These are phyloP conservation scores for Sclerotinia minor DNA, from an alignment of 2,329 filamentous ascomycete species.

Conservation along the genomic window DNA sequence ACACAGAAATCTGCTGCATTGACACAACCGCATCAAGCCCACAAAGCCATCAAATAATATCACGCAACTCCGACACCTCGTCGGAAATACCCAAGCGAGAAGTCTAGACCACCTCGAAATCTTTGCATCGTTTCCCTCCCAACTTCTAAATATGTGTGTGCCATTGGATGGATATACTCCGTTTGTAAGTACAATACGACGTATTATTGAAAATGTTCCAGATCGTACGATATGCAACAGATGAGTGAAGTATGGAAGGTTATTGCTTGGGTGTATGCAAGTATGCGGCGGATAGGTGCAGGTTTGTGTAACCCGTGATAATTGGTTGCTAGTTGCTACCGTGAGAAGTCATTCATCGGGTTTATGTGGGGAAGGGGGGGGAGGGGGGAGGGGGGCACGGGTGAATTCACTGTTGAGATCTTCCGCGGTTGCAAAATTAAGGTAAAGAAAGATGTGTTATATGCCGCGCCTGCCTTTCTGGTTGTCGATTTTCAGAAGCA, in stretches of 20 bases:
- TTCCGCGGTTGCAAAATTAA: background rate
- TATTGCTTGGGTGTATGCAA: background rate
- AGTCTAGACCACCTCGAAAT: no score
- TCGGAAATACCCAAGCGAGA: background rate
- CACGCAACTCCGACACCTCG: background rate
- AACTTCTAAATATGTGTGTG: background rate
- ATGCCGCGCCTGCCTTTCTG: background rate
- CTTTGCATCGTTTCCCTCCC: background rate
- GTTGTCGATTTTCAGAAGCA: background rate
- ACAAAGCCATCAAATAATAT: background rate
- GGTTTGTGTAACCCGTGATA: background rate
- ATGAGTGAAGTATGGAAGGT: background rate
- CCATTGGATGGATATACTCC: background rate
- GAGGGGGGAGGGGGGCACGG: no score
- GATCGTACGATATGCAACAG: slow-evolving; percentile 11
- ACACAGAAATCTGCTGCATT: background rate
- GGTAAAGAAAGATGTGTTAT: background rate
- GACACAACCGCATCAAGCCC: no score
- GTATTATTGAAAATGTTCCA: slow-evolving; percentile 8
- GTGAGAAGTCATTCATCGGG: background rate
- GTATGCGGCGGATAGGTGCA: slow-evolving; percentile 7
- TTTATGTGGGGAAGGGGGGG: no score
- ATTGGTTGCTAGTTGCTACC: background rate
- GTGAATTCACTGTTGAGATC: background rate
- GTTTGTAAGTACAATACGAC: background rate